Conservation (phyloP, 148 eudicot genomes). For the Rhododendron henanense region DNA sequence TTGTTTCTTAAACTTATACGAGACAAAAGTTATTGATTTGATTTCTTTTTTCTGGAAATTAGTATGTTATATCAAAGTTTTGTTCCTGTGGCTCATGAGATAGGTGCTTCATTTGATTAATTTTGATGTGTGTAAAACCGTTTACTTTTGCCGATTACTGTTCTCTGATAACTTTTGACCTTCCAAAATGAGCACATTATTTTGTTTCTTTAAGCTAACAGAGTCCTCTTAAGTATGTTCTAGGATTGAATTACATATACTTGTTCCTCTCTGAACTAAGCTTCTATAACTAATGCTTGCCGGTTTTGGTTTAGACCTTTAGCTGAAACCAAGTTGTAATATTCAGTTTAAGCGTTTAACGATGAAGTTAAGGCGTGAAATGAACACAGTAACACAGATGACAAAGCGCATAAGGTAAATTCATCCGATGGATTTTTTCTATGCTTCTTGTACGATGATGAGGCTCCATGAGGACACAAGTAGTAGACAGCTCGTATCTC, state of each 20-base stretch:
- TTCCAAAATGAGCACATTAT: not conserved
- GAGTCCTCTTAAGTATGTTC: not conserved
- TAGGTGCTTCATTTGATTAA: not conserved
- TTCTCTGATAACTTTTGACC: not conserved
- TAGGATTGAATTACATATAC: not conserved
- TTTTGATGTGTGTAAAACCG: not conserved
- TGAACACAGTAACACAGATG: not conserved
- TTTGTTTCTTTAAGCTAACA: not conserved
- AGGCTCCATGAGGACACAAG: not conserved
- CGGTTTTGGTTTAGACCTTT: not conserved
- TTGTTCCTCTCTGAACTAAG: not conserved
- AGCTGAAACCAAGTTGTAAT: not conserved
- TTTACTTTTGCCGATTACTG: not conserved
- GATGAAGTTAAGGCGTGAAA: not conserved
- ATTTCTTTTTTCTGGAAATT: not conserved
- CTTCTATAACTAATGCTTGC: not conserved
- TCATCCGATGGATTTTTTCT: not conserved
- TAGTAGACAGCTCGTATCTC: not conserved
- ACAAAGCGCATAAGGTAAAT: not conserved
- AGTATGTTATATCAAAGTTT: not conserved
- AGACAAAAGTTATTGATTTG: not conserved
- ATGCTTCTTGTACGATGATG: not conserved
- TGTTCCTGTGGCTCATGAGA: not conserved
- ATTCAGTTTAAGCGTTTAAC: not conserved
- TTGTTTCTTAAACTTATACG: not conserved